Base-by-base conservation (phyloP, 495 filamentous ascomycete species). In the Neurospora sp. region DNA sequence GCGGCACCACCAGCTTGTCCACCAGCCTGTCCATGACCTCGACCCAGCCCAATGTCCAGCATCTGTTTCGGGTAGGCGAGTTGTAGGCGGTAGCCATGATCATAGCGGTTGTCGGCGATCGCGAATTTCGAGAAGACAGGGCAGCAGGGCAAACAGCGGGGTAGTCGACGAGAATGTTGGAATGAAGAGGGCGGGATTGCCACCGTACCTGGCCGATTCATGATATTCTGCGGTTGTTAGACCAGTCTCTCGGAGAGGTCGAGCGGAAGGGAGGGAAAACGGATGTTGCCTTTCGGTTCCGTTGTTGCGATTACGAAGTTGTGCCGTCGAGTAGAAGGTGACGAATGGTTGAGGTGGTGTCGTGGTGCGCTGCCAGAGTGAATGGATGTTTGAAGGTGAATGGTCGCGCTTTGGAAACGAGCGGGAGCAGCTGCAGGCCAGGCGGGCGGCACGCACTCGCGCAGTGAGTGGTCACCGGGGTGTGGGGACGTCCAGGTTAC, bases 131-230 rank as follows among this genome's bases (percentile, higher is more conserved):
- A 42, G 16, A 11, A 31, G 46, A 70, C 48, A 37, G 70, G 71
- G 71, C 48, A 73, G 74, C 71, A 77, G 78, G 78, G 77, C 76
- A 80, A 39, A 71, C 70, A 77, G 77, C 77, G 80, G 79, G 79
- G 80, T 78, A 79, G 70, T 46, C 75, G 77, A 79, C 75, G 76
- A 73, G 69, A 62, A 59, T 70, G 71, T 74, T 46, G 75, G 72
- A 76, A 70, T 39, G 73, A 78, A 76, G 72, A 76, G 78, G 77
- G 76, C 77, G 71, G 72, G 54, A 40, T 48, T 46, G 76, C 74
- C 74, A 75, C 72, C 79, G 71, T 88, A 88, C 87, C 87, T 88
- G 85, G 83, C 79, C 87, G 83, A 82, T 88, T 88, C 87, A 88
- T 88, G 78, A 81, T 84, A 35, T 66, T 35, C 27, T 66, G 54